A percentile compares a stretch with the other conserved stretches of the same genome.
Conservation (phyloP, 352 stramenopile species). For the Globisporangium alternatum region DNA sequence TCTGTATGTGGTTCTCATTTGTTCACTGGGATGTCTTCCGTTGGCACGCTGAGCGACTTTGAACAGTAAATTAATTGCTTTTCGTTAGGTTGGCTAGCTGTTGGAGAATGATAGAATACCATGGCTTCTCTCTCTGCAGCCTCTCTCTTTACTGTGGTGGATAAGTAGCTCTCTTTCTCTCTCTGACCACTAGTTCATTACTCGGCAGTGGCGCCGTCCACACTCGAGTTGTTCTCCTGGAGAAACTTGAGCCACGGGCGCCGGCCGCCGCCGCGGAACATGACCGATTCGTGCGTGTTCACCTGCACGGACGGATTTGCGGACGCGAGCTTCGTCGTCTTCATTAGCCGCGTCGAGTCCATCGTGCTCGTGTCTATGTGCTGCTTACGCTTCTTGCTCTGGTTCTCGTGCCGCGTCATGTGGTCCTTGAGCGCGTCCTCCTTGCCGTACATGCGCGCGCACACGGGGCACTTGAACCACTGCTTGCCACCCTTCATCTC, state of each 20-base stretch:
- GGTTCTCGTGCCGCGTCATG: slow-evolving; percentile 82
- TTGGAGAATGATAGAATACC: neutral
- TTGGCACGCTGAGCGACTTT: neutral
- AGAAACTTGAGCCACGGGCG: slow-evolving; percentile 78
- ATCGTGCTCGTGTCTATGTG: slow-evolving; percentile 83
- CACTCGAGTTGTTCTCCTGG: slow-evolving; percentile 35
- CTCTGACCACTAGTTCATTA: neutral
- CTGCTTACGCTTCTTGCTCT: slow-evolving; percentile 84
- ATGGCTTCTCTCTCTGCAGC: neutral
- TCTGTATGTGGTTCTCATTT: neutral
- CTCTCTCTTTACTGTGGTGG: neutral
- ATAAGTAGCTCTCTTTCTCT: neutral
- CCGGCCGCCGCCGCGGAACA: slow-evolving; percentile 72
- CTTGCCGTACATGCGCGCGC: slow-evolving; percentile 75
- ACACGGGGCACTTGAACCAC: slow-evolving; percentile 87
- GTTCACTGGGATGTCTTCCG: neutral
- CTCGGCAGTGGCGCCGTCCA: slow-evolving; percentile 15
- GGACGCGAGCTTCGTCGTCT: slow-evolving; percentile 79
- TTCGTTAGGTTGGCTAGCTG: neutral
- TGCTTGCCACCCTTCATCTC: slow-evolving; percentile 79
- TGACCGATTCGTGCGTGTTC: slow-evolving; percentile 84
- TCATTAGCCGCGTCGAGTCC: slow-evolving; percentile 71
- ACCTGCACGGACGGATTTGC: slow-evolving; percentile 87
- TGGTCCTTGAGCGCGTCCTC: slow-evolving; percentile 68
- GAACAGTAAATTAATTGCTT: slow-evolving; percentile 24